Base-by-base conservation (phyloP, 768 basidiomycete species). In the Galerina sulciceps region DNA sequence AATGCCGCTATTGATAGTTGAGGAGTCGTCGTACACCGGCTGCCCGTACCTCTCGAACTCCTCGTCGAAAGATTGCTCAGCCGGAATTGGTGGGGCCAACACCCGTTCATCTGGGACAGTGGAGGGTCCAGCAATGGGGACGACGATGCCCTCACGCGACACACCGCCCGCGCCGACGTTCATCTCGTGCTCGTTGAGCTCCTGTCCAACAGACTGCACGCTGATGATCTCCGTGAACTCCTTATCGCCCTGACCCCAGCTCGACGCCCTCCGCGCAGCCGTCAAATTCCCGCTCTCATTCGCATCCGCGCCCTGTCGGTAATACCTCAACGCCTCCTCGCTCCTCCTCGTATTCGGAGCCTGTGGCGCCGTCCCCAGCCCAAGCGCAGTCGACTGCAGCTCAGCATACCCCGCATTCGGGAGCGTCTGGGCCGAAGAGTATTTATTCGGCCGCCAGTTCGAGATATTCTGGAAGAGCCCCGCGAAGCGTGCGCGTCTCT, bases 231-330 rank as follows among this genome's bases (percentile, higher is more conserved):
- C 71, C n/a, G 60, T 53, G 58, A 73, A 71, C 64, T 78, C 76
- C 68, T 79, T 62, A 73, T 76, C 85, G 17, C 75, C 77, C 49
- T 76, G 75, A 0, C 85, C 86, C 87, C 87, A 88, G 65, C 86
- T 88, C 49, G 86, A 85, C 10, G 88, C 87, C 5, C 88, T 77
- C 58, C 83, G 77, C 23, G 82, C 85, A 34, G 79, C 78, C 1
- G 75, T 79, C 1, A 69, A 67, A 31, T 55, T 68, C 1, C 55
- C 57, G 31, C 42, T 23, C 51, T 68, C 48, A 22, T 59, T 58
- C 36, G 49, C 46, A 31, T 53, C 44, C 38, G 41, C 38, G 71
- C 64, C 11, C 68, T 45, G 63, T 15, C 67, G 65, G 42, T 72
- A 66, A 37, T 63, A 60, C 50, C 71, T 63, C 36, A 77, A 57